Evolutionary conservation across 352 stramenopile species (phyloP).

Genomic region (Pythium aphanidermatum): DNA sequence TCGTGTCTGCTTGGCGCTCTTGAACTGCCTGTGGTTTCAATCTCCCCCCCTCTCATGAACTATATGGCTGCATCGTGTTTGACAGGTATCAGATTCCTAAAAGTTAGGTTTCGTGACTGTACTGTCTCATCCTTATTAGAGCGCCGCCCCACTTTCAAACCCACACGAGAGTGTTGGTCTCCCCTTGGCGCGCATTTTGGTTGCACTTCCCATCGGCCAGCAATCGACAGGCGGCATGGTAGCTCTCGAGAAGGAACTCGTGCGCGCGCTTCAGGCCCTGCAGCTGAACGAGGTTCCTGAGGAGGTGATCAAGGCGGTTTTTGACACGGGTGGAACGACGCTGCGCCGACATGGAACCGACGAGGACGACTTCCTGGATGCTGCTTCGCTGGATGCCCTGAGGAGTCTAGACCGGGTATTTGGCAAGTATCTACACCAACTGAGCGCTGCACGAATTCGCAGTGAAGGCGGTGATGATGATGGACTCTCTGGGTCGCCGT

Average conservation of each 20-base stretch:
- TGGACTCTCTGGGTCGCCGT: constrained; percentile 5
- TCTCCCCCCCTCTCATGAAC: too few relatives aligned
- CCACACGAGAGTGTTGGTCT: constrained; percentile 14
- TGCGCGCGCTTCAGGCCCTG: constrained; percentile 50
- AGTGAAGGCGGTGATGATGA: background rate
- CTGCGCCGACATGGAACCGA: constrained; percentile 21
- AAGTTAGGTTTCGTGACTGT: too few relatives aligned
- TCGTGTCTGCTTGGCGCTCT: background rate
- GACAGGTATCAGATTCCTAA: too few relatives aligned
- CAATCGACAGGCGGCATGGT: too few relatives aligned
- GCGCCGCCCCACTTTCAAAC: too few relatives aligned
- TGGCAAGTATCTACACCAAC: constrained; percentile 41
- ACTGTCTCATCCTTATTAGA: too few relatives aligned
- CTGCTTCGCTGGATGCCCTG: constrained; percentile 36
- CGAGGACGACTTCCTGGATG: constrained; percentile 26
- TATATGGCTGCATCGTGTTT: too few relatives aligned
- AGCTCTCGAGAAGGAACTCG: constrained; percentile 53
- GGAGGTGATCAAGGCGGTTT: constrained; percentile 45
- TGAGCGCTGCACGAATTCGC: constrained; percentile 13
- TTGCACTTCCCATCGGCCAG: too few relatives aligned
- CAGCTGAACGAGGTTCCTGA: constrained; percentile 46
- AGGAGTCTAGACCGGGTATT: constrained; percentile 47
- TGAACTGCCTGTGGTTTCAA: too few relatives aligned
- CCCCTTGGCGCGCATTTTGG: constrained; percentile 12
- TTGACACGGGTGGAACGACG: constrained; percentile 63